phyloP scores from a whole-genome alignment of 2,329 filamentous ascomycete species.

The Cadophora sp. region DNA sequence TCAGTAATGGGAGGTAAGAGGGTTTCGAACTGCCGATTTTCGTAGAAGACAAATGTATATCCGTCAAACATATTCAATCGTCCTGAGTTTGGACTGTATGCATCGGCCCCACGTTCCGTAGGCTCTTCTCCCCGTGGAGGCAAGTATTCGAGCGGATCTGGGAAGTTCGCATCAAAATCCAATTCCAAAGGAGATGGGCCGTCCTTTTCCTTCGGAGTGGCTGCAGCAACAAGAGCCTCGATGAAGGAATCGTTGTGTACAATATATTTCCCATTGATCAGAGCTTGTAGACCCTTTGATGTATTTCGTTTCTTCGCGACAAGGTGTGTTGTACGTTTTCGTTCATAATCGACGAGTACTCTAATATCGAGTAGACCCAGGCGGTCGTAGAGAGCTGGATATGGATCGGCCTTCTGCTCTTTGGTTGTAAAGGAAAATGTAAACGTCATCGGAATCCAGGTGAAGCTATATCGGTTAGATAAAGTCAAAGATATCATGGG shows the following conservation, averaged over 20 bases:
- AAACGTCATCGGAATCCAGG: slow-evolving; percentile 82
- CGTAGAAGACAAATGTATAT: slow-evolving; percentile 89
- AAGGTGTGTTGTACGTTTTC: slow-evolving; percentile 80
- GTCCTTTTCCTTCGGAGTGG: slow-evolving; percentile 48
- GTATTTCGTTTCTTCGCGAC: slow-evolving; percentile 91
- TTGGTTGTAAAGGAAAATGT: slow-evolving; percentile 79
- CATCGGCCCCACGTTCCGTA: slow-evolving; percentile 64
- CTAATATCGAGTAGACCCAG: slow-evolving; percentile 92
- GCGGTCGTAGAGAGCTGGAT: slow-evolving; percentile 65
- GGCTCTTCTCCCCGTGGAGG: slow-evolving; percentile 80
- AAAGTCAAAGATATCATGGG: neutral
- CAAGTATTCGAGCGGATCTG: slow-evolving; percentile 73
- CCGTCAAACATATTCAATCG: slow-evolving; percentile 80
- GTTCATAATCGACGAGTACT: slow-evolving; percentile 74
- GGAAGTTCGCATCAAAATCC: slow-evolving; percentile 83
- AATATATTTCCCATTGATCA: slow-evolving; percentile 81
- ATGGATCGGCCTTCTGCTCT: slow-evolving; percentile 70
- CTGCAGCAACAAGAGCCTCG: slow-evolving; percentile 68
- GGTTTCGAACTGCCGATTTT: slow-evolving; percentile 75
- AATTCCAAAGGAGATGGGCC: slow-evolving; percentile 66
- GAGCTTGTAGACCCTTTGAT: slow-evolving; percentile 82
- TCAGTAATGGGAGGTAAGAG: slow-evolving; percentile 77
- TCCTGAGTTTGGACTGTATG: slow-evolving; percentile 72
- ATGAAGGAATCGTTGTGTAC: slow-evolving; percentile 73
- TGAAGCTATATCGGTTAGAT: slow-evolving; percentile 60